phyloP scores from a whole-genome alignment of 1,284 basidiomycete genomes.

The Apiotrichum laibachii region DNA sequence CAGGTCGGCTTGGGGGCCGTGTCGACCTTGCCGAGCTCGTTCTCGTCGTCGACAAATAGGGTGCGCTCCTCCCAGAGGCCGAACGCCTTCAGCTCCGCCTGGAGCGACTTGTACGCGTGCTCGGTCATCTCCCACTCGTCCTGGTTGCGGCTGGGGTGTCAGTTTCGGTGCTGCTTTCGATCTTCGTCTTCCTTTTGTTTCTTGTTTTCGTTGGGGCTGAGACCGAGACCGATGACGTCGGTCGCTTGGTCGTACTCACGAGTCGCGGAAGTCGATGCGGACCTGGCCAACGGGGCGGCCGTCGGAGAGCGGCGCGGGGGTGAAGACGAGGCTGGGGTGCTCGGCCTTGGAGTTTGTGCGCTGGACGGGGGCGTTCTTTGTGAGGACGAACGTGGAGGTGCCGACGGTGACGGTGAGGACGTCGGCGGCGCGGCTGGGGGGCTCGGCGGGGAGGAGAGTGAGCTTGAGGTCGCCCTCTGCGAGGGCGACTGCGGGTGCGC shows the following conservation, averaged over 20 bases:
- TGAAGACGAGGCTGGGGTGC: constrained; percentile 45
- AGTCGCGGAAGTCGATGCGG: constrained; percentile 40
- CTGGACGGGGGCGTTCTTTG: constrained; percentile 39
- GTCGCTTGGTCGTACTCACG: constrained; percentile 25
- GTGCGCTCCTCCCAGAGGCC: constrained; percentile 42
- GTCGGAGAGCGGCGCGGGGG: constrained; percentile 40
- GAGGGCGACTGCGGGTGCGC: constrained; percentile 35
- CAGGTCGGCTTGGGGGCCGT: constrained; percentile 29
- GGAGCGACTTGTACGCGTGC: constrained; percentile 32
- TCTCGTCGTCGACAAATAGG: constrained; percentile 49
- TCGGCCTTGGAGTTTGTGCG: constrained; percentile 39
- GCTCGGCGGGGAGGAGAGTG: constrained; percentile 42
- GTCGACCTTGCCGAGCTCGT: constrained; percentile 33
- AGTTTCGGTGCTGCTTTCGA: too few relatives aligned
- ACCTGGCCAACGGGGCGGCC: constrained; percentile 44
- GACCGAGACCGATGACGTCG: neutral
- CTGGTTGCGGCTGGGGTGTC: constrained; percentile 28
- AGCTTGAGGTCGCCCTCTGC: constrained; percentile 43
- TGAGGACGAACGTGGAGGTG: constrained; percentile 38
- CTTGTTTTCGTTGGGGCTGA: neutral
- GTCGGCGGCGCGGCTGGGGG: constrained; percentile 34
- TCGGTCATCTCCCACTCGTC: constrained; percentile 47
- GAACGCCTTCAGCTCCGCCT: constrained; percentile 36
- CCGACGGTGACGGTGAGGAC: constrained; percentile 44
- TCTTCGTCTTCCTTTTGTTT: neutral